Evolutionary conservation across 2,329 filamentous ascomycete genomes (phyloP).

Genomic region (Clarireedia monteithiana): DNA sequence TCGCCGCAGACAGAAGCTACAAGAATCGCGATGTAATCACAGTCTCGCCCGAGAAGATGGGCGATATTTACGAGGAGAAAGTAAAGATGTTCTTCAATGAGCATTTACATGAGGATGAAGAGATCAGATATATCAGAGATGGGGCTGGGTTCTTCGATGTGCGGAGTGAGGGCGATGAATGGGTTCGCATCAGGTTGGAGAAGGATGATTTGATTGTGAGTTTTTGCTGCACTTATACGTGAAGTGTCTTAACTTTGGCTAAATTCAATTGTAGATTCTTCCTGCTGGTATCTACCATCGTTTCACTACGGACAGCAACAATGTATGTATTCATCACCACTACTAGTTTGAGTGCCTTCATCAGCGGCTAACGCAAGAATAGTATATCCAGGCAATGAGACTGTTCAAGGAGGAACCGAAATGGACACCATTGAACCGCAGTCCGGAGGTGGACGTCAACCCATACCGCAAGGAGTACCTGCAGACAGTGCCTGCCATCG

Average conservation of each 20-base stretch:
- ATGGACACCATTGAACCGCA: constrained; percentile 89
- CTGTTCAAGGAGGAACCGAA: constrained; percentile 98
- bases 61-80: constrained; percentile 82
- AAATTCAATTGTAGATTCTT: constrained; percentile 47
- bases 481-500: constrained; percentile 13
- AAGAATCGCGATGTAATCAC: constrained; percentile 92
- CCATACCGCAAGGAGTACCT: constrained; percentile 73
- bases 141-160: constrained; percentile 94
- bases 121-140: constrained; percentile 89
- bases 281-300: constrained; percentile 95
- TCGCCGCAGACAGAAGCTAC: constrained; percentile 73
- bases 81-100: constrained; percentile 91
- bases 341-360: neutral
- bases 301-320: constrained; percentile 87
- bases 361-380: constrained; percentile 2
- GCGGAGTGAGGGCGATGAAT: constrained; percentile 70
- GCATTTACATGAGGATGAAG: constrained; percentile 96
- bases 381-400: constrained; percentile 95
- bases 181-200: constrained; percentile 78
- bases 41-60: constrained; percentile 80
- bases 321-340: constrained; percentile 51
- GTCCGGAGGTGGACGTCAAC: constrained; percentile 70
- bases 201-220: constrained; percentile 72
- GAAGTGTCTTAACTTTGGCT: constrained; percentile 3
- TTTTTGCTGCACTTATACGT: neutral